phyloP scores from a whole-genome alignment of 1,284 basidiomycete genomes.

The Ceratobasidium sp. region DNA sequence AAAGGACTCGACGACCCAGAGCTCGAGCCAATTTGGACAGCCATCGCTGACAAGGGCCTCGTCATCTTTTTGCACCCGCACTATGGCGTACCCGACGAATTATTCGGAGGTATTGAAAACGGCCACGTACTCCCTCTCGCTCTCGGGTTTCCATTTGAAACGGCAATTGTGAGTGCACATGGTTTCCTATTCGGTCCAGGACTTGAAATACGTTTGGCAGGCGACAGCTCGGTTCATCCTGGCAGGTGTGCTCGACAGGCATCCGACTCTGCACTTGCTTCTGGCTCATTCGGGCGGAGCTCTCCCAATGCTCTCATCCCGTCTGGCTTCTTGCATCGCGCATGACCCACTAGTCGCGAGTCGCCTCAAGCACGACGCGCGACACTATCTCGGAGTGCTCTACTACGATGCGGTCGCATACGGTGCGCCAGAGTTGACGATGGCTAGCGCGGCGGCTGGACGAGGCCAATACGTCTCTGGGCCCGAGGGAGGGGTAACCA shows the following conservation, averaged over 20 bases:
- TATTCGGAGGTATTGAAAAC: constrained; percentile 76
- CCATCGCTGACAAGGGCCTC: constrained; percentile 68
- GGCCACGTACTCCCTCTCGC: constrained; percentile 86
- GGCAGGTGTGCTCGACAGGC: constrained; percentile 77
- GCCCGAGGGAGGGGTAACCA: background rate
- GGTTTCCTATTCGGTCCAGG: background rate
- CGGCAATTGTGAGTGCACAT: constrained; percentile 69
- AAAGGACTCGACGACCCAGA: constrained; percentile 78
- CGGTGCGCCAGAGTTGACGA: constrained; percentile 45
- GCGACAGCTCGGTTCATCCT: constrained; percentile 81
- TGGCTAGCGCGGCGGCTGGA: constrained; percentile 41
- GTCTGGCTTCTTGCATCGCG: constrained; percentile 79
- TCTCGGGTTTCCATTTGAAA: constrained; percentile 87
- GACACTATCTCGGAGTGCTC: constrained; percentile 78
- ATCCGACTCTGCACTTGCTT: constrained; percentile 73
- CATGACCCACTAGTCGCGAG: constrained; percentile 81
- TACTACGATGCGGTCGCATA: constrained; percentile 86
- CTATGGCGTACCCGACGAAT: constrained; percentile 69
- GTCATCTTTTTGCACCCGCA: constrained; percentile 84
- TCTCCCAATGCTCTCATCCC: constrained; percentile 78
- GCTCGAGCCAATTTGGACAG: constrained; percentile 79
- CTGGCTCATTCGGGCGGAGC: constrained; percentile 87
- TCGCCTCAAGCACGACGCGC: constrained; percentile 78
- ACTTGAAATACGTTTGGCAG: constrained; percentile 49
- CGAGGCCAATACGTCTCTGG: constrained; percentile 9